Base-by-base conservation (phyloP, 2,329 filamentous ascomycete genomes). In the Neoarthrinium moseri region DNA sequence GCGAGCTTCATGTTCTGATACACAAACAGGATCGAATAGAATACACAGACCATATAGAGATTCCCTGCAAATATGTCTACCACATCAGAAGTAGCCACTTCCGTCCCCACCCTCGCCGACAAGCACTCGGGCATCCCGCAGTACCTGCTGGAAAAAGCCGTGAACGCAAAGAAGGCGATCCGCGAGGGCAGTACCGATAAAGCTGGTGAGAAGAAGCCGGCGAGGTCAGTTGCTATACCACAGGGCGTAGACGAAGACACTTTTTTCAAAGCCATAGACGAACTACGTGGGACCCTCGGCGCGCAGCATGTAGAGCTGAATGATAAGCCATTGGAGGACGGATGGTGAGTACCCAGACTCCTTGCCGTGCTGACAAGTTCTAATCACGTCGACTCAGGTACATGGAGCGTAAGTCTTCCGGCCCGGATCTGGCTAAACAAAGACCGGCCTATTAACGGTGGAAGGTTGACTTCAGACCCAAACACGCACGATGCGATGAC, bases 401-500 rank as follows among this genome's bases (percentile, higher is more conserved):
- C n/a, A n/a, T n/a, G n/a, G n/a, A n/a, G n/a, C n/a, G n/a, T n/a
- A n/a, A n/a, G n/a, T n/a, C n/a, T n/a, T n/a, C n/a, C n/a, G n/a
- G n/a, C n/a, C n/a, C n/a, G n/a, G n/a, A n/a, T n/a, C n/a, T n/a
- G n/a, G n/a, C n/a, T n/a, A n/a, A n/a, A n/a, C n/a, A n/a, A n/a
- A n/a, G n/a, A n/a, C n/a, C n/a, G n/a, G n/a, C n/a, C n/a, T n/a
- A n/a, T n/a, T n/a, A n/a, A n/a, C n/a, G n/a, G n/a, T n/a, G n/a
- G n/a, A n/a, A n/a, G n/a, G n/a, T n/a, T n/a, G n/a, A n/a, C n/a
- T n/a, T n/a, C n/a, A n/a, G n/a, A n/a, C n/a, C n/a, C n/a, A n/a
- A n/a, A n/a, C n/a, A n/a, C n/a, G n/a, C 69, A 72, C 51, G 69
- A 72, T 41, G 60, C 67, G 54, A 69, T 68, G 59, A 54, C 71